Conservation (phyloP, 2,329 filamentous ascomycete species). For the Colletotrichum theobromicola region DNA sequence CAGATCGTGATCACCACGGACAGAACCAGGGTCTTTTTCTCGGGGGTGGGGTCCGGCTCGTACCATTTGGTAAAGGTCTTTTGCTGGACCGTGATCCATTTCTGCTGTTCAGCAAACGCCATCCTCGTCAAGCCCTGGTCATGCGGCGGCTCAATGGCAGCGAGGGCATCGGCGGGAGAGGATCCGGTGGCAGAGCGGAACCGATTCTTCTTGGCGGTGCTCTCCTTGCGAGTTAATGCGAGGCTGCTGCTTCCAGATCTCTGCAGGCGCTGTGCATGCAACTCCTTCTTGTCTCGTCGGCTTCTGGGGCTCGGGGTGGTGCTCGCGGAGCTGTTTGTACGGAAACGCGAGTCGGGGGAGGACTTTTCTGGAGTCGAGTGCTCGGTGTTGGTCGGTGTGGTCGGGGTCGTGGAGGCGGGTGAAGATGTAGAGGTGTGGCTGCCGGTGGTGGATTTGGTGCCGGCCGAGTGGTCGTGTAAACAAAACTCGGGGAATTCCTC, state of each 20-base stretch:
- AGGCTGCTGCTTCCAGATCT: conserved; percentile 46
- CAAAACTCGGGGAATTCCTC: conserved; percentile 47
- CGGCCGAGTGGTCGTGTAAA: conserved; percentile 39
- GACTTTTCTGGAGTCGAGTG: conserved; percentile 23
- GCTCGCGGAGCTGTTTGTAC: conserved; percentile 25
- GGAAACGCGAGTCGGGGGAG: conserved; percentile 24
- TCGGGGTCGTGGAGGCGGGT: conserved; percentile 30
- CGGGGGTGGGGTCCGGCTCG: conserved; percentile 13
- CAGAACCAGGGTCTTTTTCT: neutral
- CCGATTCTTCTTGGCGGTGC: conserved; percentile 32
- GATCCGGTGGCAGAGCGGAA: conserved; percentile 38
- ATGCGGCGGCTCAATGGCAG: conserved; percentile 52
- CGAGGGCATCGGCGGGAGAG: conserved; percentile 46
- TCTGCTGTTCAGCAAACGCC: conserved; percentile 68
- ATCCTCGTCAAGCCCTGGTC: conserved; percentile 61
- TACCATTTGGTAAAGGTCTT: conserved; percentile 99
- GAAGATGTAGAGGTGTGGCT: conserved; percentile 24
- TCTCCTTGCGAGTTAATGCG: conserved; percentile 32
- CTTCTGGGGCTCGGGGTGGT: conserved; percentile 36
- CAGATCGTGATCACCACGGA: neutral
- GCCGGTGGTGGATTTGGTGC: conserved; percentile 18
- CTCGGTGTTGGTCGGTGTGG: conserved; percentile 28
- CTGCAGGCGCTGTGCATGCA: conserved; percentile 55
- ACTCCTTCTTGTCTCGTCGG: conserved; percentile 51
- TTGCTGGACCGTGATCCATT: conserved; percentile 84